Evolutionary conservation across 345 rosid genomes (phyloP).

Genomic region (Tarenaya hassleriana): DNA sequence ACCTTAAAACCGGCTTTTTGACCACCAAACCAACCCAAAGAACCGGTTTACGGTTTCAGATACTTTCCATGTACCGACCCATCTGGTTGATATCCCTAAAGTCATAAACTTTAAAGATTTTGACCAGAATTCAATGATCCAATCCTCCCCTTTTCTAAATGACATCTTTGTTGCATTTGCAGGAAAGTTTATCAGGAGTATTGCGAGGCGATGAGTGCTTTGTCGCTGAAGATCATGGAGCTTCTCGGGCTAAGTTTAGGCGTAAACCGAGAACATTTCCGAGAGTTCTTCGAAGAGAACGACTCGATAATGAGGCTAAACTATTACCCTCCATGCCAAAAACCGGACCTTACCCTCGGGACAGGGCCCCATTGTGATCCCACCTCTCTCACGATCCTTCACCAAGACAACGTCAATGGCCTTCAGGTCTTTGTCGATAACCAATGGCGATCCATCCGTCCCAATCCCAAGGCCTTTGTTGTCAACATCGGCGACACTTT

Average conservation of each 20-base stretch:
- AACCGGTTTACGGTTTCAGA: no score
- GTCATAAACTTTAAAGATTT: no score
- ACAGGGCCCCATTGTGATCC: slow-evolving; percentile 99
- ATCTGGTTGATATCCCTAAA: no score
- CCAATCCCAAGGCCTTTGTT: slow-evolving; percentile 75
- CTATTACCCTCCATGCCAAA: slow-evolving; percentile 92
- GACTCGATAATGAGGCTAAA: slow-evolving; percentile 98
- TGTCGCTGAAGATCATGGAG: slow-evolving; percentile 91
- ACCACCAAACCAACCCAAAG: not conserved
- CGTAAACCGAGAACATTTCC: slow-evolving; percentile 44
- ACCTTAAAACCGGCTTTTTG: slow-evolving; percentile 3
- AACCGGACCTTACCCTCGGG: slow-evolving; percentile 87
- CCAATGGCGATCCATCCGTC: slow-evolving; percentile 71
- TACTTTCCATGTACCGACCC: no score
- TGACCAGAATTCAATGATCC: not conserved
- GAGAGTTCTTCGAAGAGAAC: slow-evolving; percentile 65
- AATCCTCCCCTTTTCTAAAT: no score
- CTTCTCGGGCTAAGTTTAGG: slow-evolving; percentile 75
- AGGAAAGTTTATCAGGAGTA: slow-evolving; percentile 79
- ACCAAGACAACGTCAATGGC: slow-evolving; percentile 90
- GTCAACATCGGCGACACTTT: slow-evolving; percentile 97
- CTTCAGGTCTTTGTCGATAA: slow-evolving; percentile 89
- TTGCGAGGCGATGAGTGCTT: slow-evolving; percentile 74
- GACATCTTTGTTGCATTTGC: slow-evolving; percentile 12
- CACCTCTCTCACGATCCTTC: slow-evolving; percentile 93